Percentiles rank a stretch among this genome's conserved stretches.
phyloP scores from a whole-genome alignment of 2,329 filamentous ascomycete species.

The Xylaria sp. region DNA sequence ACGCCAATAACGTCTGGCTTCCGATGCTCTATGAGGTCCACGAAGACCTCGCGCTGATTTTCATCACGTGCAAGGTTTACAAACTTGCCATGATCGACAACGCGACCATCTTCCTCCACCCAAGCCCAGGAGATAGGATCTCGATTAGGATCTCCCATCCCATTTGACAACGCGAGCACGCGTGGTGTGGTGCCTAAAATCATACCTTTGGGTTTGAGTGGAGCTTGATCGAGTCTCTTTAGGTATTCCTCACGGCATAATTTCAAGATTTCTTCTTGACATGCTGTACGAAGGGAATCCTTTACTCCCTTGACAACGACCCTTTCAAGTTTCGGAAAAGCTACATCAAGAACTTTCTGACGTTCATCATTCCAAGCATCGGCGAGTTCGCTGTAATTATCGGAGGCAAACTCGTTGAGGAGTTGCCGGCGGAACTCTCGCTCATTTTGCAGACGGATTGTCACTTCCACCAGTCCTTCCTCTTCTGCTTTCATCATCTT shows the following conservation, averaged over 20 bases:
- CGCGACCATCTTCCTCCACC: constrained; percentile 89
- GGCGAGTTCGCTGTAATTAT: constrained; percentile 93
- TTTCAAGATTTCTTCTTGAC: constrained; percentile 89
- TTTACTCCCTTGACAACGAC: constrained; percentile 92
- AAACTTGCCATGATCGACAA: constrained; percentile 88
- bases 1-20: constrained; percentile 90
- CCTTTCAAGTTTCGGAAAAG: constrained; percentile 80
- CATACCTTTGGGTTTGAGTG: constrained; percentile 94
- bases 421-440: constrained; percentile 78
- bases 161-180: constrained; percentile 86
- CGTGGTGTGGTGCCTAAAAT: constrained; percentile 85
- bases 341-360: constrained; percentile 80
- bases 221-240: constrained; percentile 90
- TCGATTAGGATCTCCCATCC: constrained; percentile 72
- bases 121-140: constrained; percentile 91
- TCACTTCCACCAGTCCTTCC: constrained; percentile 88
- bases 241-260: constrained; percentile 88
- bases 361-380: constrained; percentile 94
- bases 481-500: constrained; percentile 98
- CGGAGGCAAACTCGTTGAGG: constrained; percentile 84
- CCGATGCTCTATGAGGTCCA: constrained; percentile 77
- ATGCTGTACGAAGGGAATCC: constrained; percentile 90
- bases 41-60: constrained; percentile 70
- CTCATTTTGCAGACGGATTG: constrained; percentile 76
- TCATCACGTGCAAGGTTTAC: constrained; percentile 76